Conservation (phyloP, 441 rosid genomes). For the Pelargonium myrrhifolium region DNA sequence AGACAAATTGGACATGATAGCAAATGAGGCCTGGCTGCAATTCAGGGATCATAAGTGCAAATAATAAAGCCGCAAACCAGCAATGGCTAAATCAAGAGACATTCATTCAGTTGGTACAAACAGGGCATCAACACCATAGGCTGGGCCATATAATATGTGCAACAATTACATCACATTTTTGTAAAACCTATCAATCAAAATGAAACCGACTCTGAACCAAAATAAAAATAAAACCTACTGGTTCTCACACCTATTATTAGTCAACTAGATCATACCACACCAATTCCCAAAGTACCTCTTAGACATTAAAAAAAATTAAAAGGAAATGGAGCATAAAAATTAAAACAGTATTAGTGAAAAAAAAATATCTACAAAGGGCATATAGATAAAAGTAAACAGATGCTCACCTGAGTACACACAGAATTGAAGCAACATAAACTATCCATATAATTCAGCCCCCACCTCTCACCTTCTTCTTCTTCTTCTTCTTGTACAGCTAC, state of each 20-base stretch:
- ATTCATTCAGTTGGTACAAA: background rate
- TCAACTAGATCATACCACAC: background rate
- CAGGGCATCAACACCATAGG: background rate
- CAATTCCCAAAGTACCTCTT: background rate
- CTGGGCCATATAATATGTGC: too few relatives aligned
- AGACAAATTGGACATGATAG: too few relatives aligned
- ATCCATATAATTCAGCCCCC: conserved; percentile 29
- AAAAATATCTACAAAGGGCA: background rate
- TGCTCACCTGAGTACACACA: conserved; percentile 31
- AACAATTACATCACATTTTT: background rate
- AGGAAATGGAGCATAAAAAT: background rate
- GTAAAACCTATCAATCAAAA: too few relatives aligned
- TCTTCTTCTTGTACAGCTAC: conserved; percentile 11
- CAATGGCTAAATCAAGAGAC: background rate
- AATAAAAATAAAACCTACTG: background rate
- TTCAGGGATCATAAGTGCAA: background rate
- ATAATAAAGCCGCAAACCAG: background rate
- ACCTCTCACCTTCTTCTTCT: conserved; percentile 20
- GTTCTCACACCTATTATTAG: background rate
- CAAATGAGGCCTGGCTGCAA: too few relatives aligned
- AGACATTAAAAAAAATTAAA: background rate
- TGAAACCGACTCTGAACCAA: background rate
- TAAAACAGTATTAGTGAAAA: background rate
- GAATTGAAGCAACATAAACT: conserved; percentile 40
- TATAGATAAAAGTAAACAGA: background rate